Conservation (phyloP, 1,284 basidiomycete genomes). For the Malassezia psittaci region DNA sequence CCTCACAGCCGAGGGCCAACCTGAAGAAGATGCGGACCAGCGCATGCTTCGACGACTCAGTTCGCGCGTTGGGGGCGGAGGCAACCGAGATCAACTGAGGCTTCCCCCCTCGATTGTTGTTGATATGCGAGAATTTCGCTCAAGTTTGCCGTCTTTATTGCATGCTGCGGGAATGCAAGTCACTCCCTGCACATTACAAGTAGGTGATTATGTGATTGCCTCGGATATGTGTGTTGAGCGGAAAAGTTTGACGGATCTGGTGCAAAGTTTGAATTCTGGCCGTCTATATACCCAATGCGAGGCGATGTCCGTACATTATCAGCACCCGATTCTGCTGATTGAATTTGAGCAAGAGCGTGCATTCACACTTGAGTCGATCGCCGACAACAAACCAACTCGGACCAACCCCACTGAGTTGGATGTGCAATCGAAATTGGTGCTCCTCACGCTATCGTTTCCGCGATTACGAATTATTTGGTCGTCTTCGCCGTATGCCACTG, state of each 20-base stretch:
- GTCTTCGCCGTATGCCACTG: constrained; percentile 80
- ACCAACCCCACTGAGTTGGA: constrained; percentile 47
- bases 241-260: constrained; percentile 82
- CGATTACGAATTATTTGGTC: constrained; percentile 92
- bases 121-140: constrained; percentile 92
- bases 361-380: constrained; percentile 57
- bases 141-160: constrained; percentile 76
- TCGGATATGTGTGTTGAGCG: constrained; percentile 93
- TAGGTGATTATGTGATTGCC: constrained; percentile 90
- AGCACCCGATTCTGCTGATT: constrained; percentile 84
- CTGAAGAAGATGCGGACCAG: constrained; percentile 46
- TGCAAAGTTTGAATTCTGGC: constrained; percentile 83
- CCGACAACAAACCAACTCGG: constrained; percentile 10
- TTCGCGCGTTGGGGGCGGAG: constrained; percentile 73
- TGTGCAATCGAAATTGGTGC: constrained; percentile 78
- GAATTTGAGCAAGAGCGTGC: constrained; percentile 97
- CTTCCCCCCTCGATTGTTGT: constrained; percentile 72
- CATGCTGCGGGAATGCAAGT: constrained; percentile 73
- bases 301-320: constrained; percentile 90
- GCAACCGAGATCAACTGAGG: constrained; percentile 50
- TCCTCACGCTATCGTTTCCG: constrained; percentile 80
- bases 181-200: constrained; percentile 77
- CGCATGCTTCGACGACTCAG: constrained; percentile 72
- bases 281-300: constrained; percentile 96
- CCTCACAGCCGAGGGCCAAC: constrained; percentile 64